Evolutionary conservation across 108 stramenopile genomes (phyloP), one percentile per base, ranked within the genome.

Genomic region (Stephanodiscus triporus): DNA sequence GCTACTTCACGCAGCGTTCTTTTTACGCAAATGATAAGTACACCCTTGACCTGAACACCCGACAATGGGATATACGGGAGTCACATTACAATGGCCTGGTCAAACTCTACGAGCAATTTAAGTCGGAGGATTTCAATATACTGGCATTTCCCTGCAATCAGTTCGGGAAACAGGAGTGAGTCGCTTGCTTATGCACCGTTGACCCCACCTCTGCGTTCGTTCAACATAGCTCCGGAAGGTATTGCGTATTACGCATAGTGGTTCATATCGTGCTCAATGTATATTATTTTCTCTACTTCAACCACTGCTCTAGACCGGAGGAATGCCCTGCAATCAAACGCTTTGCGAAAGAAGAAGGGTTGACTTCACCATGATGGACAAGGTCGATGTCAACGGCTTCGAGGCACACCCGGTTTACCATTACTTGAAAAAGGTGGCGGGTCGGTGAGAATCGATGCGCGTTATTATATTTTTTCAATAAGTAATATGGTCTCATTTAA

Each of bases 71-170:
- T 91, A 87, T 66, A 92, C 94, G 36, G n/a, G 91, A 92, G 42
- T 82, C 83, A 14, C 91, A 92, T 68, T 95, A 95, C 72, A 70
- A 68, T 3, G 87, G 88, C 60, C 57, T 95, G 36, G 84, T 88
- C 0, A 19, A 84, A 50, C 64, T 95, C 19, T 86, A 83, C 70
- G 67, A 63, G 8, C 37, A 70, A 38, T 67, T 90, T 19, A 77
- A 84, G 43, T 60, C 76, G 9, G 63, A 78, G 19, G 67, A 59
- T 24, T 66, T 75, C 53, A 74, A 75, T 48, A 79, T 91, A 57
- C 62, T 89, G 57, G 87, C 87, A 23, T 95, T 95, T 76, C 94
- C 94, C 1, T 95, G 94, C 80, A 91, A 95, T 69, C 94, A 95
- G 63, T 95, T 95, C 77, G 94, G 94, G 27, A 68, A 82, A 22